Evolutionary conservation across 2,329 filamentous ascomycete genomes (phyloP).

Genomic region (Sphaerostilbella broomeana): DNA sequence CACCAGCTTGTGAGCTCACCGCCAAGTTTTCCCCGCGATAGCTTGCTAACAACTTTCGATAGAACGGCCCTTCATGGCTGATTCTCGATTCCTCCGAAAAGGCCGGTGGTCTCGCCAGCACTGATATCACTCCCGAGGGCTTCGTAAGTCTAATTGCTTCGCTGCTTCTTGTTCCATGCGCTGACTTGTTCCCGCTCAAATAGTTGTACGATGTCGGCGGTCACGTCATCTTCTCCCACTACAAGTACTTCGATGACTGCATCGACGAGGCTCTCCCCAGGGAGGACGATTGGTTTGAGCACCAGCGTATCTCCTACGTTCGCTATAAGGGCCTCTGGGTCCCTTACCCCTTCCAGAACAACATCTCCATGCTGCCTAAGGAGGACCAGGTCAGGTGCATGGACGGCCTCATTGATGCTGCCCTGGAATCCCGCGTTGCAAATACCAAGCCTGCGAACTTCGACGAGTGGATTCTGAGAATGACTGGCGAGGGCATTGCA

Average conservation of each 20-base stretch:
- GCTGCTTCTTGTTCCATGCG: slow-evolving; percentile 7
- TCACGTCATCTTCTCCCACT: slow-evolving; percentile 98
- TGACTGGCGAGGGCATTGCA: slow-evolving; percentile 81
- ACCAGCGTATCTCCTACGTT: slow-evolving; percentile 98
- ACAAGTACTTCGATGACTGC: slow-evolving; percentile 99
- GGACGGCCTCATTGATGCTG: slow-evolving; percentile 92
- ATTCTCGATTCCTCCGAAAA: slow-evolving; percentile 89
- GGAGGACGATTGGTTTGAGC: slow-evolving; percentile 91
- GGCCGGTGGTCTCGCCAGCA: slow-evolving; percentile 91
- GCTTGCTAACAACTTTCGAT: slow-evolving; percentile 22
- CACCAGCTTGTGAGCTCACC: slow-evolving; percentile 65
- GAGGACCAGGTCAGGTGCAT: slow-evolving; percentile 93
- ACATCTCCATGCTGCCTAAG: slow-evolving; percentile 96
- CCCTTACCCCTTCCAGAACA: slow-evolving; percentile 99
- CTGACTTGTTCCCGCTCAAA: slow-evolving; percentile 1
- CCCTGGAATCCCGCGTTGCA: slow-evolving; percentile 76
- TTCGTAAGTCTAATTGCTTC: slow-evolving; percentile 63
- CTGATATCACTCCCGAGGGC: slow-evolving; percentile 89
- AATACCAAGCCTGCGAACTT: slow-evolving; percentile 94
- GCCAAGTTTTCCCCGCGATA: slow-evolving; percentile 18
- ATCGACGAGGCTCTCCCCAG: slow-evolving; percentile 94
- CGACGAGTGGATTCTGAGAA: slow-evolving; percentile 95
- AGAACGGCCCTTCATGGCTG: slow-evolving; percentile 93
- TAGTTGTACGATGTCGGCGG: slow-evolving; percentile 97
- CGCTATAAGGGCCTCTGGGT: slow-evolving; percentile 96